Evolutionary conservation across 495 filamentous ascomycete genomes (phyloP).

Genomic region (Coniosporium apollinis): DNA sequence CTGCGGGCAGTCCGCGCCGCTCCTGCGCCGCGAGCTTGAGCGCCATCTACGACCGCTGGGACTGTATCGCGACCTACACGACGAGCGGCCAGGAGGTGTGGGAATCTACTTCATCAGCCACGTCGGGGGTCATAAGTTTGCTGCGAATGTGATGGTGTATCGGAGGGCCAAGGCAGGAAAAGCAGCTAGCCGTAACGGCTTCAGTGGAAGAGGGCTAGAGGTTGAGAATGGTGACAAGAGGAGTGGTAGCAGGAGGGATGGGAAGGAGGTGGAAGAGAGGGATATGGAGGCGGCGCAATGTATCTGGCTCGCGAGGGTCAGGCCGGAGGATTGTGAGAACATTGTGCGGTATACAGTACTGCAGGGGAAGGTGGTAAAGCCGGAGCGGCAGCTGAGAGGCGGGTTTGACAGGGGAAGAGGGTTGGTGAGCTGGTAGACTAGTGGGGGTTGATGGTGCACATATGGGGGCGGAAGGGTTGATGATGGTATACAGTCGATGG

Average conservation of each 20-base stretch:
- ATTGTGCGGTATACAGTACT: slow-evolving; percentile 78
- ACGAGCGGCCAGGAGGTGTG: slow-evolving; percentile 74
- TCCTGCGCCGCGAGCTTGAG: slow-evolving; percentile 74
- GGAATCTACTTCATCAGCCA: slow-evolving; percentile 93
- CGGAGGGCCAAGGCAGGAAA: slow-evolving; percentile 31
- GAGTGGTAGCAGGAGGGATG: slow-evolving; percentile 18
- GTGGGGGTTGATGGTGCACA: too few species aligned
- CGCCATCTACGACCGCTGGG: slow-evolving; percentile 72
- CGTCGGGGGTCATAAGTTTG: slow-evolving; percentile 88
- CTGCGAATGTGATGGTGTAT: slow-evolving; percentile 85
- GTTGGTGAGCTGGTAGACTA: slow-evolving; percentile 74
- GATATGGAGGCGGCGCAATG: slow-evolving; percentile 54
- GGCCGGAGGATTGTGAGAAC: slow-evolving; percentile 87
- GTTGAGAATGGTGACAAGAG: too few species aligned
- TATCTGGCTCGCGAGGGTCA: slow-evolving; percentile 82
- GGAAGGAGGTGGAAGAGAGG: slow-evolving; percentile 26
- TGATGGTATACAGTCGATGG: too few species aligned
- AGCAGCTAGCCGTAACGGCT: slow-evolving; percentile 5
- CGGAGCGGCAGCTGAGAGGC: slow-evolving; percentile 62
- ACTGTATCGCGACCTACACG: slow-evolving; percentile 71
- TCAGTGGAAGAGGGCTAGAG: slow-evolving; percentile 8
- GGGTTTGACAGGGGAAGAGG: slow-evolving; percentile 76
- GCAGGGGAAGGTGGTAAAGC: slow-evolving; percentile 88
- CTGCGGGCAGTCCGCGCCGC: slow-evolving; percentile 81
- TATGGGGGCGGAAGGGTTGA: too few species aligned